Base-by-base conservation (phyloP, 208 protist species). In the Wallacemonas collosoma region DNA sequence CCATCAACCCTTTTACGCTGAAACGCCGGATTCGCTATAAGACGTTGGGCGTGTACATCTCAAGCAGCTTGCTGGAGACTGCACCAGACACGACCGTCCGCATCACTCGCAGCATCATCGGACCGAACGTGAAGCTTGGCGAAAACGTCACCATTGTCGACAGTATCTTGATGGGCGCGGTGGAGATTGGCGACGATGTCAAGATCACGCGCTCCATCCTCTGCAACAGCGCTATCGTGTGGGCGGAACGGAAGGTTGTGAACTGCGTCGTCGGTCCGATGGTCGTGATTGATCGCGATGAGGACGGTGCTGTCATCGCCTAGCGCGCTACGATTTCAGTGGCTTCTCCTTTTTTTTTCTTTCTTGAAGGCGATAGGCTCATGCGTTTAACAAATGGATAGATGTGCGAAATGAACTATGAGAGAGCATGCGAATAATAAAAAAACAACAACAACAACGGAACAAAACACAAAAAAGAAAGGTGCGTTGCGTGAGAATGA, bases 41-140 rank as follows among this genome's bases (percentile, higher is more conserved):
- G 40, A 36, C 60, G 11, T 35, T 75, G 2, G 82, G 67, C 0
- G 72, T 93, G 56, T 83, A 71, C 63, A 87, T 96, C 48, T 70
- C 82, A 2, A 73, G 80, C 65, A 92, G 91, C 66, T 86, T 92
- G 57, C 51, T 93, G 11, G 77, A 84, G 54, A 85, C 88, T n/a
- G 75, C 78, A 4, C 76, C 80, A 47, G 73, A 75, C 41, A 79
- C 80, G 38, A 91, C 88, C 68, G 78, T 80, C 5, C 86, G 74
- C 66, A 85, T 94, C 63, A 88, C 80, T 5, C 71, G 82, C 56
- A 96, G 91, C 63, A 84, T 94, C 64, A 87, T 96, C 79, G 91
- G 91, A 5, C 78, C 69, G 2, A 84, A 91, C 62, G 91, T 93
- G 36, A 87, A 64, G 65, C 76, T 95, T 44, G 86, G 81, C 8